Base-by-base conservation (phyloP, 2,329 filamentous ascomycete species). In the Claviceps cyperi region DNA sequence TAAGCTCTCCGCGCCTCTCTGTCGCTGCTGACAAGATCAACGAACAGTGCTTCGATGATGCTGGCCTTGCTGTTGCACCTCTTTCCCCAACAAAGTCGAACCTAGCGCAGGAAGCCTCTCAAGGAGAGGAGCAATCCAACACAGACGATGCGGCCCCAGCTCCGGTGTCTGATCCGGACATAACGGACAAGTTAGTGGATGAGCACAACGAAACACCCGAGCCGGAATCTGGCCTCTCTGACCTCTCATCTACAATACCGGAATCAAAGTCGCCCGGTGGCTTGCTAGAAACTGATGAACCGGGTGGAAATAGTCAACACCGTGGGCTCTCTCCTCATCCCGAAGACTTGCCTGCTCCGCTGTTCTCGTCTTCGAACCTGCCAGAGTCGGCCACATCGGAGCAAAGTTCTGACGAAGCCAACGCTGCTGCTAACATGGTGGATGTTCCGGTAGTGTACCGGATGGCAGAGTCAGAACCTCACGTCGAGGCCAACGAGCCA, bases 291-390 rank as follows among this genome's bases (percentile, higher is more conserved):
- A 46, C 45, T 17, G 19, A 47, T 15, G 56, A 58, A 40, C 46
- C 38, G 7, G 50, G 50, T 17, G 47, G 57, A 38, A 17, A 51
- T 4, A 45, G 40, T 11, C 54, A 58, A 21, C 36, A 52, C 24
- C 58, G 58, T 43, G 62, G 58, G 38, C 59, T 76, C 47, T 71
- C 75, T 19, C 72, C 78, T n/a, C 75, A 80, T 49, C 70, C 80
- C 13, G 81, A 84, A 56, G 83, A 86, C 57, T 80, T 76, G 44
- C 83, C 84, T 9, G 78, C 82, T 2, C 83, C 84, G 37, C 68
- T 87, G 3, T 68, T 68, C 50, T 68, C 66, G 11, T 59, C 24
- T 5, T 40, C 51, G 11, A 41, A 40, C 14, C n/a, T 21, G n/a
- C 14, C 44, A 4, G 24, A 43, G 19, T 11, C 49, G n/a, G 21